phyloP scores from a whole-genome alignment of 2,329 filamentous ascomycete species.

The Pseudopyricularia javanii region DNA sequence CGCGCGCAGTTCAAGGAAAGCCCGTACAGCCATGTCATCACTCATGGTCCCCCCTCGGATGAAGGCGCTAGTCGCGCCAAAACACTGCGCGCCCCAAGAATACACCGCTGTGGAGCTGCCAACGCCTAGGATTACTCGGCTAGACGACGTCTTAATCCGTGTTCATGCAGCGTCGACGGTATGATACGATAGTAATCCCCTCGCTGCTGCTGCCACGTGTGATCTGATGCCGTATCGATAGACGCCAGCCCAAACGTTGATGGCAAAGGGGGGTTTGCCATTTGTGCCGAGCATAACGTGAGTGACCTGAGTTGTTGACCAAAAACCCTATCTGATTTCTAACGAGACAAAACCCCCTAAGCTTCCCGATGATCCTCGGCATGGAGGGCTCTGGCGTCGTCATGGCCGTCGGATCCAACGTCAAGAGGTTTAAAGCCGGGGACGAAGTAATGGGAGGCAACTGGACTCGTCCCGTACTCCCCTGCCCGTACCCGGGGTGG shows the following conservation, averaged over 20 bases:
- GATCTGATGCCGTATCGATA: conserved; percentile 7
- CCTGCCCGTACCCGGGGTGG: conserved; percentile 15
- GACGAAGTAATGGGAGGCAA: conserved; percentile 25
- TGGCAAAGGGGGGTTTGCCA: conserved; percentile 12
- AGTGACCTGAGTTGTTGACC: neutral
- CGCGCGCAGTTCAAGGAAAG: neutral
- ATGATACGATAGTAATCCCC: neutral
- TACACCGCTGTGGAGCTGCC: conserved; percentile 29
- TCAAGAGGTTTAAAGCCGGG: conserved; percentile 16
- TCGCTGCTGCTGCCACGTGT: neutral
- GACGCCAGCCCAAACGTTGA: conserved; percentile 21
- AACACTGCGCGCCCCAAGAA: conserved; percentile 21
- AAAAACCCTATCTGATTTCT: neutral
- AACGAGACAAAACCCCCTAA: neutral
- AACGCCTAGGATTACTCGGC: conserved; percentile 26
- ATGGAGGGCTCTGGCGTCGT: conserved; percentile 17
- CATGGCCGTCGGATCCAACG: conserved; percentile 14
- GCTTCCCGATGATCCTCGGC: conserved; percentile 14
- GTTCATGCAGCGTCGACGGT: conserved; percentile 19
- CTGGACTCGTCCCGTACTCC: conserved; percentile 24
- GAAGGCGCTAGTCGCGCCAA: conserved; percentile 28
- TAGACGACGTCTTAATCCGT: conserved; percentile 28
- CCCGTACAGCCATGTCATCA: neutral
- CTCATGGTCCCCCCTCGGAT: conserved; percentile 16
- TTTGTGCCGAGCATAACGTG: conserved; percentile 4